Base-by-base conservation (phyloP, 345 rosid species). In the Cardamine chenopodiifolia region DNA sequence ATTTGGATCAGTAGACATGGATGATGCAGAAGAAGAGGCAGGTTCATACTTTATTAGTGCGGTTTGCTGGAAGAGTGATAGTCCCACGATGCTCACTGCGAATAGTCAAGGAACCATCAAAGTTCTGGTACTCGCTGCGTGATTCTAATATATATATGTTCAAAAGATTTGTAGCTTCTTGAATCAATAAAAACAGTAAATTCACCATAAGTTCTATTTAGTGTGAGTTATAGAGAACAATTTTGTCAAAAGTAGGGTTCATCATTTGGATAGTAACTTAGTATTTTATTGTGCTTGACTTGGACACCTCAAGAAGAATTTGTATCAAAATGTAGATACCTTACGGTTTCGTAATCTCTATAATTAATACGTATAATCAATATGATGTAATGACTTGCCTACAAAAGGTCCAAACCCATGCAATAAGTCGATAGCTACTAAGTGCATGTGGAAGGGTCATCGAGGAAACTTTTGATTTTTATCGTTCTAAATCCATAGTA, bases 21-120 rank as follows among this genome's bases (percentile, higher is more conserved):
- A 92, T 11, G 96, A 89, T 52, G 74, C 85, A 1, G 97, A 92
- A 71, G 99, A 96, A 42, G 99, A 90, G 18, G 83, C 90, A 0
- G 96, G 87, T 68, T 85, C 98, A 4, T 89, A 90, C 69, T 92
- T 96, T 83, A 96, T 96, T 56, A 92, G 98, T 18, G 93, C 98
- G 6, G 98, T 96, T 18, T 90, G 99, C 82, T 96, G 99, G 99
- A 96, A 96, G 83, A 96, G 96, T 10, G 93, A 88, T 48, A 87
- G 96, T 73, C 92, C 98, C 35, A 96, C 98, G 2, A 92, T 96
- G 92, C 83, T 92, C 40, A 79, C 95, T 53, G 98, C 99, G 8
- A 92, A 96, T 78, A 96, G 98, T 82, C 98, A 90, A 80, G 99
- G 99, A 66, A 96, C 96, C n/a, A 92, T 92, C 44, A 92, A 92